phyloP scores from a whole-genome alignment of 306 rosid species.

The Vigna reflexopilosa region DNA sequence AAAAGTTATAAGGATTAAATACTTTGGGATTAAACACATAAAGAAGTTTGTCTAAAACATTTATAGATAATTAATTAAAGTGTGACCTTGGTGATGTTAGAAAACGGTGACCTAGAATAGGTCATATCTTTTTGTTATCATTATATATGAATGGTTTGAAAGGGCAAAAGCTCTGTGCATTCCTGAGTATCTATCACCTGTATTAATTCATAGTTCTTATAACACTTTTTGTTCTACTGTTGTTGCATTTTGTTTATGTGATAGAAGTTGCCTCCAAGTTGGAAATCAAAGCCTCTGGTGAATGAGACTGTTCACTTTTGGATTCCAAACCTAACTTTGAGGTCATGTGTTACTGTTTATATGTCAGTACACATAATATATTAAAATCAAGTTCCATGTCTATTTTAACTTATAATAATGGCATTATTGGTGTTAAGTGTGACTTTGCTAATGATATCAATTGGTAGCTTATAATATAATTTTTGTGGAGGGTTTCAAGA shows the following conservation, averaged over 20 bases:
- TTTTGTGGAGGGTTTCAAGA: conserved; percentile 13
- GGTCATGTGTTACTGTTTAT: conserved; percentile 25
- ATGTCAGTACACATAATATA: neutral
- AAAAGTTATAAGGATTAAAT: no score
- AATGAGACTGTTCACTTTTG: conserved; percentile 33
- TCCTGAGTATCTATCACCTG: conserved; percentile 17
- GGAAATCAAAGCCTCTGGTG: conserved; percentile 35
- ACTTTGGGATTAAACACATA: no score
- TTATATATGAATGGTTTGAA: conserved; percentile 32
- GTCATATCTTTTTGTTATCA: conserved; percentile 7
- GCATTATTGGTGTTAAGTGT: conserved; percentile 31
- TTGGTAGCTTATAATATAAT: neutral
- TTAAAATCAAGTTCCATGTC: conserved; percentile 24
- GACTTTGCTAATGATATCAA: conserved; percentile 22
- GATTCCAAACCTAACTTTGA: conserved; percentile 37
- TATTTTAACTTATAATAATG: conserved; percentile 35
- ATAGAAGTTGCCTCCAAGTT: conserved; percentile 26
- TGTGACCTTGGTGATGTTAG: conserved; percentile 22
- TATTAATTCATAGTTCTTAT: neutral
- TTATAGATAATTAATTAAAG: neutral
- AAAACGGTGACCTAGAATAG: neutral
- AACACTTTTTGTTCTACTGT: conserved; percentile 19
- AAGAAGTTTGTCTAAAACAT: no score
- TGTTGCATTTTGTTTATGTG: conserved; percentile 24
- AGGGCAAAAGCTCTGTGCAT: conserved; percentile 34